These are phyloP conservation scores for Haplosporangium gracile DNA, from an alignment of 192 early-diverging fungal genomes.

Conservation along the genomic window DNA sequence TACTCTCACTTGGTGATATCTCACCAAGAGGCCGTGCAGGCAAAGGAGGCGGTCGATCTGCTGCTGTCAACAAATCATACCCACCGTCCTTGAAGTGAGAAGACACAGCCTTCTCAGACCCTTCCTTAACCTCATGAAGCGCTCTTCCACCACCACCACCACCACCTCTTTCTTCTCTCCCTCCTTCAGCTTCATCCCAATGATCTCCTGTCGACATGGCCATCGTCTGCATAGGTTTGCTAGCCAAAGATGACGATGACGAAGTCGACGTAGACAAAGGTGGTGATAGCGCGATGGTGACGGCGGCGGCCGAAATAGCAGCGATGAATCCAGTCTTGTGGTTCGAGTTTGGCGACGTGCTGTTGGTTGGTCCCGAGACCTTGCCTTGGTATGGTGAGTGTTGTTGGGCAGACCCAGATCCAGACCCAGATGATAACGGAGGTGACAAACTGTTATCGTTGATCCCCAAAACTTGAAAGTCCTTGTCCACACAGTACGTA, in stretches of 20 bases:
- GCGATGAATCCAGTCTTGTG: background rate
- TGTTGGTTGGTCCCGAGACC: background rate
- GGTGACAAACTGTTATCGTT: no score
- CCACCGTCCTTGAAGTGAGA: background rate
- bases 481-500: background rate
- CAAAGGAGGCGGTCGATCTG: background rate
- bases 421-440: no score
- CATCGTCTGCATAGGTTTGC: background rate
- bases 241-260: background rate
- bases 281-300: background rate
- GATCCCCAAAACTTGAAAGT: background rate
- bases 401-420: background rate
- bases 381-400: background rate
- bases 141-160: no score
- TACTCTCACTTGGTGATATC: background rate
- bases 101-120: background rate
- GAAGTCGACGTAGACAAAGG: background rate
- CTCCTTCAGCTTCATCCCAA: background rate
- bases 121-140: background rate
- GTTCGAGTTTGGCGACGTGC: background rate
- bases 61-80: background rate
- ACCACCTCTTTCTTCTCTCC: background rate
- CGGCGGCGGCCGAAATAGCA: background rate
- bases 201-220: background rate
- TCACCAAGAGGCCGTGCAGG: background rate